phyloP scores from a whole-genome alignment of 2,329 filamentous ascomycete species.

The Beauveria bassiana region DNA sequence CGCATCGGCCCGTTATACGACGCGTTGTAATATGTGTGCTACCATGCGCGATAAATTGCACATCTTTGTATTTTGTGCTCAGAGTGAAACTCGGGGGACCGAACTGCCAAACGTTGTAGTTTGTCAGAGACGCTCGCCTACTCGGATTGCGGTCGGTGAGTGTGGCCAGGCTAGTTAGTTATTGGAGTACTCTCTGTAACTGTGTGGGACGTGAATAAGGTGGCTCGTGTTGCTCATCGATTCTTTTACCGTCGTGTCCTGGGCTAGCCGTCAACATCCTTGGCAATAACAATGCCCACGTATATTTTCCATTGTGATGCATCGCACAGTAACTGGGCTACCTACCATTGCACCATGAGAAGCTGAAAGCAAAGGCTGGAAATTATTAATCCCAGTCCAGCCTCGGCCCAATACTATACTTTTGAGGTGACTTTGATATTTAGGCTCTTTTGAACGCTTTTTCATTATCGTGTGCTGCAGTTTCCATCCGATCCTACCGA shows the following conservation, averaged over 20 bases:
- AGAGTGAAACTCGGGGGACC: not conserved
- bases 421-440: not conserved
- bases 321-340: not conserved
- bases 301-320: not conserved
- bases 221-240: not conserved
- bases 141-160: not conserved
- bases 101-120: not conserved
- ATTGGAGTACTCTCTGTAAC: not conserved
- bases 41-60: not conserved
- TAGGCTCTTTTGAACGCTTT: not conserved
- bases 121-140: not conserved
- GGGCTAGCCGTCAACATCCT: not conserved
- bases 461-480: not conserved
- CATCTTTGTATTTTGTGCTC: not conserved
- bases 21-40: not conserved
- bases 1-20: slow-evolving; percentile 6
- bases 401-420: not conserved
- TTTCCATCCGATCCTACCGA: not conserved
- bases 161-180: not conserved
- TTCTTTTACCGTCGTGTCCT: not conserved
- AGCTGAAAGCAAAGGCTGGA: not conserved
- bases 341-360: not conserved
- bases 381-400: not conserved
- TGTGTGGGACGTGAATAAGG: not conserved
- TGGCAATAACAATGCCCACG: not conserved